phyloP scores from a whole-genome alignment of 306 rosid species.

The Inga leiocalycina region DNA sequence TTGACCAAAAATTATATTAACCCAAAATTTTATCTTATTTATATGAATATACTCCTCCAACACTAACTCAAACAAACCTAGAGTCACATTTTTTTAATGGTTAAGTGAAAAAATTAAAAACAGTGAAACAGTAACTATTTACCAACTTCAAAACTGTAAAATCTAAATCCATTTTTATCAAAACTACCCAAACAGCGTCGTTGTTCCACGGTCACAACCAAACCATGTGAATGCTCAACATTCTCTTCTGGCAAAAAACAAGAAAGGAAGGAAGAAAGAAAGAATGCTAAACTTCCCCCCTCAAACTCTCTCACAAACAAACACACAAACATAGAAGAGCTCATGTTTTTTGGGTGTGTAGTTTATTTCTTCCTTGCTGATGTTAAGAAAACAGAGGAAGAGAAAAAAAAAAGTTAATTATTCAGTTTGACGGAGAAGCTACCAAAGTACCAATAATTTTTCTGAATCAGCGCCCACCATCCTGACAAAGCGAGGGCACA shows the following conservation, averaged over 20 bases:
- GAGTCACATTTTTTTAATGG: neutral
- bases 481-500: conserved; percentile 2
- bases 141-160: neutral
- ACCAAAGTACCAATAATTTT: neutral
- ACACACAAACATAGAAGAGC: no score
- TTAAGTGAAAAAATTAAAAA: neutral
- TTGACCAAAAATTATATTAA: no score
- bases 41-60: no score
- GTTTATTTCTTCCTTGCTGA: no score
- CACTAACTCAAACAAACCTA: no score
- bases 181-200: neutral
- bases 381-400: neutral
- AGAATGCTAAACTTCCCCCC: no score
- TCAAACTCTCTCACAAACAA: no score
- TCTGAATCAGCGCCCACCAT: neutral
- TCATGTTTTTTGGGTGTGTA: no score
- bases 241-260: no score
- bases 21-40: no score
- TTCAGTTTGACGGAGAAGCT: neutral
- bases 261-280: no score
- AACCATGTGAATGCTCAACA: neutral
- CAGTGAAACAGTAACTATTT: no score
- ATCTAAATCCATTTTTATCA: neutral
- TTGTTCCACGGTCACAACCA: neutral
- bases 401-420: conserved; percentile 11